phyloP scores from a whole-genome alignment of 2,329 filamentous ascomycete genomes.

The Cercospora nicotianae region DNA sequence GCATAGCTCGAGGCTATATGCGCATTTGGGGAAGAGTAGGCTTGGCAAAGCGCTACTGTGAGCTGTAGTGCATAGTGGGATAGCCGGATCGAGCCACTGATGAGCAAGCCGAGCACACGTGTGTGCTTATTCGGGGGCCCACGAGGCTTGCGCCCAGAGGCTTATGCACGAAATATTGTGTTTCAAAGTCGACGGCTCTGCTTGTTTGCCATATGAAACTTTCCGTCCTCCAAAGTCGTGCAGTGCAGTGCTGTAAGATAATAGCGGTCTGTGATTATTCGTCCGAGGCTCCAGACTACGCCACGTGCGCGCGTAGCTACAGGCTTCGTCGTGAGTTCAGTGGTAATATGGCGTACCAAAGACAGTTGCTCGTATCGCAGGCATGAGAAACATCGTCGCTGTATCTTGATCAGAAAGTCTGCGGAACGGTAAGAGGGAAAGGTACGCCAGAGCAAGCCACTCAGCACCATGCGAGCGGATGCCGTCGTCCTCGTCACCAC shows the following conservation, averaged over 20 bases:
- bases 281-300: not conserved
- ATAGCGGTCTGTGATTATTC: not conserved
- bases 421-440: not conserved
- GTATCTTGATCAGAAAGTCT: not conserved
- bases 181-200: not conserved
- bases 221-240: not conserved
- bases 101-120: not conserved
- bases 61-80: not conserved
- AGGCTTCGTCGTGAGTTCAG: not conserved
- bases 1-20: not conserved
- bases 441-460: not conserved
- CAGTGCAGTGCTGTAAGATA: not conserved
- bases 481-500: not conserved
- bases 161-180: not conserved
- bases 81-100: not conserved
- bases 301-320: not conserved
- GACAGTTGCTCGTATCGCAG: not conserved
- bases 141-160: not conserved
- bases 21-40: not conserved
- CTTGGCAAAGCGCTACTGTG: not conserved
- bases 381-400: not conserved
- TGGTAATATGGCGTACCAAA: not conserved
- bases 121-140: not conserved
- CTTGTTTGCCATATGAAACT: not conserved
- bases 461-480: not conserved